Evolutionary conservation across 2,329 filamentous ascomycete genomes (phyloP), one percentile per base, ranked within the genome.

Genomic region (Tolypocladium amazonense): DNA sequence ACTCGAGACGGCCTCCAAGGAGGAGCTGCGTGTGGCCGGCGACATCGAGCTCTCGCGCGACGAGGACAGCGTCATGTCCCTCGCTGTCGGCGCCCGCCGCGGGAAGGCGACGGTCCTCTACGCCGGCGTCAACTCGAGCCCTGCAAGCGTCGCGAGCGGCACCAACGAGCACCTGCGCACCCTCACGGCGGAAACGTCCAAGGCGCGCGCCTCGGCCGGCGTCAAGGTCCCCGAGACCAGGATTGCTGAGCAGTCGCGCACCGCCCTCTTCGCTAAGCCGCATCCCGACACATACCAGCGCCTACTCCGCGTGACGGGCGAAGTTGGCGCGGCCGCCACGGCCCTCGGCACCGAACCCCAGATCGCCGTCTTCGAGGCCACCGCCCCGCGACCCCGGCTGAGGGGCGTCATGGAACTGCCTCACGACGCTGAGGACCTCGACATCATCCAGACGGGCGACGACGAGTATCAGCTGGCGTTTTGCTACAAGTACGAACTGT

Each of bases 1-100:
- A 18, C 80, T 96, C 63, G 87, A 93, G 71, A 81, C 87, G n/a
- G 85, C 83, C 23, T 78, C 77, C 67, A 85, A 83, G 43, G 79
- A 84, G 59, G 83, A 86, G 56, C 76, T 90, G 56, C 81, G 85
- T 63, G 77, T 88, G 65, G 77, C 81, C 27, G 84, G 86, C 64
- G 89, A 96, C 66, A 80, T 93, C 68, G 86, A 91, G 61, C 84
- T 96, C 56, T 89, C 89, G 62, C 82, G 85, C 66, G 85, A 92
- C 69, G 92, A 97, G 76, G 93, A 97, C 74, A 95, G 89, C 60
- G 90, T 96, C 61, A 91, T 88, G 64, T 92, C 89, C 59, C 80
- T 97, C 56, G 90, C 86, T 50, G 84, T 88, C 58, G 86, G 90
- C 64, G 81, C 76, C 69, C 81, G 68, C 73, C 82, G 77, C 73